Evolutionary conservation across 139 green algal genomes (phyloP).

Genomic region (Chlorella sorokiniana): DNA sequence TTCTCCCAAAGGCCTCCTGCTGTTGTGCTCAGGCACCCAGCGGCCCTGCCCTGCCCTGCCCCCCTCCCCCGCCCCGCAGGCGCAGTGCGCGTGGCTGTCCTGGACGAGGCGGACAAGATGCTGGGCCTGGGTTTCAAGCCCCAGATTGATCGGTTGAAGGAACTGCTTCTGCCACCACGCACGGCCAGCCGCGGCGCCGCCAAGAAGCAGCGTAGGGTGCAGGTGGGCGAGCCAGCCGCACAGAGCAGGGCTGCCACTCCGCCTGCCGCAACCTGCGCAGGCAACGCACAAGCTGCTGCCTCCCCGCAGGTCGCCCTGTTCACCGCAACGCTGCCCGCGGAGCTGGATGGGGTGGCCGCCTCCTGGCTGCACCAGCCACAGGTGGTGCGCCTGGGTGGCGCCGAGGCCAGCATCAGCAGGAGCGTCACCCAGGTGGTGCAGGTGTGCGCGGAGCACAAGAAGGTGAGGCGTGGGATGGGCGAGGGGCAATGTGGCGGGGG

Average conservation of each 20-base stretch:
- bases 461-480: slow-evolving; percentile 62
- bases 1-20: not conserved
- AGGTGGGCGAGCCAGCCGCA: slow-evolving; percentile 7
- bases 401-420: slow-evolving; percentile 64
- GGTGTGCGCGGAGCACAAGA: slow-evolving; percentile 86
- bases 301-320: slow-evolving; percentile 76
- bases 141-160: slow-evolving; percentile 71
- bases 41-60: not conserved
- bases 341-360: slow-evolving; percentile 52
- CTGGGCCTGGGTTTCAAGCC: slow-evolving; percentile 77
- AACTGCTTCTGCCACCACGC: slow-evolving; percentile 49
- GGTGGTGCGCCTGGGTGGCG: slow-evolving; percentile 16
- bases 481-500: not conserved
- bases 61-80: slow-evolving; percentile 4
- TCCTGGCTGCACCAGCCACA: slow-evolving; percentile 60
- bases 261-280: too few species aligned
- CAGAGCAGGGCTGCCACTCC: not conserved
- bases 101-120: slow-evolving; percentile 95
- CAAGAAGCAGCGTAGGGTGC: not conserved
- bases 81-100: slow-evolving; percentile 57
- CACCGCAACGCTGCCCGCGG: slow-evolving; percentile 79
- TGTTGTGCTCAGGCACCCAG: not conserved
- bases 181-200: not conserved
- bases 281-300: too few species aligned
- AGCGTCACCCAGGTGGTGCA: slow-evolving; percentile 87